phyloP scores from a whole-genome alignment of 306 rosid species.

The Pueraria montana region DNA sequence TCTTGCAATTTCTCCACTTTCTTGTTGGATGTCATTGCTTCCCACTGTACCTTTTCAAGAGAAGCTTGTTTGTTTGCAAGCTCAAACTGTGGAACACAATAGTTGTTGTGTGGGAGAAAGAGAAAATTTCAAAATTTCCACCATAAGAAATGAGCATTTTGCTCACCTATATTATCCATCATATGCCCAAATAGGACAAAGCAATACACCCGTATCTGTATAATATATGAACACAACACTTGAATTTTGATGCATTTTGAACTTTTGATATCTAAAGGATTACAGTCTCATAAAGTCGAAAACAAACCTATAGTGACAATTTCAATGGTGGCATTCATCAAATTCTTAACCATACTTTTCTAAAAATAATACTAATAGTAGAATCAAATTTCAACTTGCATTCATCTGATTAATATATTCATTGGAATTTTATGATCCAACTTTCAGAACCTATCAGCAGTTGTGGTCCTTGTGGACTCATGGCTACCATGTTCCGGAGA shows the following conservation, averaged over 20 bases:
- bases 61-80: slow-evolving; percentile 93
- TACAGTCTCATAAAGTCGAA: neutral
- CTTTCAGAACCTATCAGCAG: neutral
- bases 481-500: neutral
- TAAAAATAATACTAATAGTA: slow-evolving; percentile 4
- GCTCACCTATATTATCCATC: slow-evolving; percentile 5
- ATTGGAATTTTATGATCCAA: slow-evolving; percentile 14
- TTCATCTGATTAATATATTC: neutral
- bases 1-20: slow-evolving; percentile 48
- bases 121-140: slow-evolving; percentile 16
- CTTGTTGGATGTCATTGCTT: slow-evolving; percentile 66
- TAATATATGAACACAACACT: neutral
- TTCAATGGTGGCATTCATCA: neutral
- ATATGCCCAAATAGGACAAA: neutral
- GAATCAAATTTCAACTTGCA: neutral
- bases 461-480: neutral
- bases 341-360: neutral
- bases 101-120: neutral
- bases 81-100: slow-evolving; percentile 59
- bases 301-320: neutral
- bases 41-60: slow-evolving; percentile 79
- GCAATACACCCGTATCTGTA: neutral
- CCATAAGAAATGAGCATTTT: neutral
- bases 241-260: neutral
- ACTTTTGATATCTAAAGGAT: neutral